Evolutionary conservation across 2,329 filamentous ascomycete species (phyloP), one percentile per base, ranked within the genome.

Genomic region (Aureobasidium melanogenum): DNA sequence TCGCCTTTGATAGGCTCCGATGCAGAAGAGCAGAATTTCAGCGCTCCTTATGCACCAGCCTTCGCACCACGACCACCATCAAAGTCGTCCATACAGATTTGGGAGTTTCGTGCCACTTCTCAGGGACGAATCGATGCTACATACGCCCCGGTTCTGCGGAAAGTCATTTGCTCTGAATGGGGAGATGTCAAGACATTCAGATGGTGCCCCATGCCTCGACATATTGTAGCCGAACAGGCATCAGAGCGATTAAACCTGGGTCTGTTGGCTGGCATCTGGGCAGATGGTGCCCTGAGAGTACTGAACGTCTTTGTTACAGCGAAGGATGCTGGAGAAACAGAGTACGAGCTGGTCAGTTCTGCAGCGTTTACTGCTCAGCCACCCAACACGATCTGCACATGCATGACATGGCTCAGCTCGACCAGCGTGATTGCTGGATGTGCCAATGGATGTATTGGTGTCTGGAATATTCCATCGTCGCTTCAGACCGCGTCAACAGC

Each of bases 81-180:
- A 63, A 76, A 79, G 17, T 76, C 78, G 15, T 77, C 77, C 2
- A 76, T 86, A 34, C 83, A 86, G 64, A 78, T 87, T 7, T 86
- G 84, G 84, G 73, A 78, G 6, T 82, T 86, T 65, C 4, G 26
- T 15, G 71, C 74, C 39, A 74, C 76, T 3, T 71, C 52, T 10
- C 61, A 65, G 17, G 73, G 74, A 15, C 72, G 69, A 2, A 69
- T 84, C 7, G 76, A 83, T 66, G 74, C 74, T 64, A 68, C 66
- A 0, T 66, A 63, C 9, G 66, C 73, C 17, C 83, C 84, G 3
- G 68, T 69, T 47, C 73, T 85, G 44, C 73, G 73, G 28, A 66
- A 79, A 38, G 77, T 81, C 3, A 68, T 86, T n/a, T 84, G 82
- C 65, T 78, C 79, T 2, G 75, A 82, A 24, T 84, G 82, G 77